A percentile compares a stretch with the other conserved stretches of the same genome.
phyloP scores from a whole-genome alignment of 2,329 filamentous ascomycete species.

The Phialophora macrospora region DNA sequence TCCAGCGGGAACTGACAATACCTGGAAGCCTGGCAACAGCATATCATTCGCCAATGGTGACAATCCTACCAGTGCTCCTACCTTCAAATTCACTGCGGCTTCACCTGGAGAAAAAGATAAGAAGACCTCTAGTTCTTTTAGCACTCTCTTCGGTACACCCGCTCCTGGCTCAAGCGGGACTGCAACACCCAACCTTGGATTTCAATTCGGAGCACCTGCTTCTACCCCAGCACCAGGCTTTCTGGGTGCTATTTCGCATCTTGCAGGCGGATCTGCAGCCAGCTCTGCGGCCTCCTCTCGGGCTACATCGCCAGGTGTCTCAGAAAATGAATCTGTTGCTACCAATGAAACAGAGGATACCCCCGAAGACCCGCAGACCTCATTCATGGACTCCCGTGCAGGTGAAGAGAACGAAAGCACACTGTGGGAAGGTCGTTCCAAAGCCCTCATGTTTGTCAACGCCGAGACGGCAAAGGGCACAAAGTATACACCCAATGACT shows the following conservation, averaged over 20 bases:
- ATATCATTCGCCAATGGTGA: conserved; percentile 53
- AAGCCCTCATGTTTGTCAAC: conserved; percentile 66
- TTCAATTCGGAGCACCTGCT: conserved; percentile 45
- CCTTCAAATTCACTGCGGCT: conserved; percentile 41
- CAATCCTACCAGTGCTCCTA: conserved; percentile 40
- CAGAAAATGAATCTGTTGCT: conserved; percentile 49
- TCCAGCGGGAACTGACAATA: conserved; percentile 47
- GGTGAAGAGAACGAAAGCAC: conserved; percentile 75
- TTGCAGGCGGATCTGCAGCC: conserved; percentile 41
- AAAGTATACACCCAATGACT: conserved; percentile 54
- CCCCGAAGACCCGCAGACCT: conserved; percentile 64
- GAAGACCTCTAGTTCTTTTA: conserved; percentile 41
- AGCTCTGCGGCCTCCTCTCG: conserved; percentile 50
- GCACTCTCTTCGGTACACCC: conserved; percentile 42
- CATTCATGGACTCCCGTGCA: conserved; percentile 68
- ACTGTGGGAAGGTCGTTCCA: conserved; percentile 72
- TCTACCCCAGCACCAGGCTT: conserved; percentile 39
- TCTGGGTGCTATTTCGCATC: conserved; percentile 40
- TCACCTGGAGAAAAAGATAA: conserved; percentile 36
- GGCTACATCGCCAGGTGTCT: conserved; percentile 53
- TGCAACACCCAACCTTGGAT: conserved; percentile 43
- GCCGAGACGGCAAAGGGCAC: conserved; percentile 52
- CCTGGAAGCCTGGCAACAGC: conserved; percentile 54
- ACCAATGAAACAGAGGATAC: conserved; percentile 57
- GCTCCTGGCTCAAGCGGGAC: conserved; percentile 32